Base-by-base conservation (phyloP, 2,329 filamentous ascomycete genomes). In the Fusarium coicis region DNA sequence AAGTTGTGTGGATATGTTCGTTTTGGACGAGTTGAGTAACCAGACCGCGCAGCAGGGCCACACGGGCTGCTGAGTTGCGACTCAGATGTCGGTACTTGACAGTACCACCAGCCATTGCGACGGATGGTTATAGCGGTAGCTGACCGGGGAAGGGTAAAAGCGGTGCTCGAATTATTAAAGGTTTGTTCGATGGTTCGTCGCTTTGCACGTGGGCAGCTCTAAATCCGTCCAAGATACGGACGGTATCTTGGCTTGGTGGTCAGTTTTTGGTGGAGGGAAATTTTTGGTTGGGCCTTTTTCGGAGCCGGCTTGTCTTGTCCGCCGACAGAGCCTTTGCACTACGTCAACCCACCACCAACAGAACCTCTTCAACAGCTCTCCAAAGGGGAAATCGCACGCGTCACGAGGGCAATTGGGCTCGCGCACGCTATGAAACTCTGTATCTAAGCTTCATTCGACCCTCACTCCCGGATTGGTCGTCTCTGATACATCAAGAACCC, bases 1-100 rank as follows among this genome's bases (percentile, higher is more conserved):
- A 98, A 84, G 96, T 97, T 56, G 96, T 99, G 73, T 92, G 91
- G 85, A 99, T 97, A 72, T 94, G 91, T 86, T 99, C 96, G 83
- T 97, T 91, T 83, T 93, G 89, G 85, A 99, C 93, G 75, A 99
- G 93, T 61, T 96, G 96, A 76, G 96, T 97, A 81, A 98, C 95
- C 70, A 99, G 88, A 84, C 98, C 98, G 80, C 96, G 94, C 76
- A 99, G 91, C 77, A 99, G 90, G 59, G 96, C 96, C 85, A 96
- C 91, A 81, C 96, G 91, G 82, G 98, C 96, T 62, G 96, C 87
- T 57, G 95, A 97, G 76, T 90, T 88, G 77, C 96, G 95, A 84
- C 91, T 92, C 70, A 99, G 87, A 83, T 97, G 93, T 77, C 96
- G 92, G 85, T 96, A 97, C 86, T 95, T 97, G 82, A 94, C 89